Evolutionary conservation across 2,329 filamentous ascomycete genomes (phyloP).

Genomic region (Hypomyces rosellus): DNA sequence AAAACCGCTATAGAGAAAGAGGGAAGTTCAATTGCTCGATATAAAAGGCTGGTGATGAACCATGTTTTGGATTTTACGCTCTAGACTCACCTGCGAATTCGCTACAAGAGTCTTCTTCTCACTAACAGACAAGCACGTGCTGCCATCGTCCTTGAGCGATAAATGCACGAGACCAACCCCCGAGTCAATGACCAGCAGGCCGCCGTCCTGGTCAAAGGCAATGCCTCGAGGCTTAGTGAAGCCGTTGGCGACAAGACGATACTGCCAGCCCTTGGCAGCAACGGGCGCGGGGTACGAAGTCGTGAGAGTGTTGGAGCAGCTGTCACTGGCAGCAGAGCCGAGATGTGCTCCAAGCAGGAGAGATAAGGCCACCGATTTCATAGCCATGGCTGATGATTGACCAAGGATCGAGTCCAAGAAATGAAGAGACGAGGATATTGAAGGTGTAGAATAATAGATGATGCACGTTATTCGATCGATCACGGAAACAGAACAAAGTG

Average conservation of each 20-base stretch:
- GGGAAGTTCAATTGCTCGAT: neutral
- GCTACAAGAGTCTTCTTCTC: constrained; percentile 31
- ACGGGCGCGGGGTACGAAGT: constrained; percentile 31
- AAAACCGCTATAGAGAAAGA: neutral
- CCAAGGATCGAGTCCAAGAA: too few relatives aligned
- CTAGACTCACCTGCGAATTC: constrained; percentile 26
- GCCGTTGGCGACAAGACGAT: constrained; percentile 36
- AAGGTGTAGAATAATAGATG: too few relatives aligned
- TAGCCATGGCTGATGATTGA: neutral
- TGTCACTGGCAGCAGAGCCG: neutral
- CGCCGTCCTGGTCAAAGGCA: constrained; percentile 39
- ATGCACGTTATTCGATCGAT: too few relatives aligned
- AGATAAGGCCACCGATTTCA: neutral
- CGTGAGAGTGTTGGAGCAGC: constrained; percentile 30
- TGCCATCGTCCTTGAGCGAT: constrained; percentile 34
- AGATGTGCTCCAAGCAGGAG: neutral
- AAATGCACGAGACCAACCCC: constrained; percentile 37
- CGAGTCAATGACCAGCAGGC: constrained; percentile 39
- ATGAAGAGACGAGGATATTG: too few relatives aligned
- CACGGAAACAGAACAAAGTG: too few relatives aligned
- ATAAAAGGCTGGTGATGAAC: too few relatives aligned
- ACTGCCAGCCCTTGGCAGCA: constrained; percentile 38
- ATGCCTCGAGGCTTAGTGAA: constrained; percentile 39
- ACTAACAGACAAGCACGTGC: constrained; percentile 34
- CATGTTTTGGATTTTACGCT: too few relatives aligned